Base-by-base conservation (phyloP, 177 flowering plant genomes). In the Vitis hybrid region DNA sequence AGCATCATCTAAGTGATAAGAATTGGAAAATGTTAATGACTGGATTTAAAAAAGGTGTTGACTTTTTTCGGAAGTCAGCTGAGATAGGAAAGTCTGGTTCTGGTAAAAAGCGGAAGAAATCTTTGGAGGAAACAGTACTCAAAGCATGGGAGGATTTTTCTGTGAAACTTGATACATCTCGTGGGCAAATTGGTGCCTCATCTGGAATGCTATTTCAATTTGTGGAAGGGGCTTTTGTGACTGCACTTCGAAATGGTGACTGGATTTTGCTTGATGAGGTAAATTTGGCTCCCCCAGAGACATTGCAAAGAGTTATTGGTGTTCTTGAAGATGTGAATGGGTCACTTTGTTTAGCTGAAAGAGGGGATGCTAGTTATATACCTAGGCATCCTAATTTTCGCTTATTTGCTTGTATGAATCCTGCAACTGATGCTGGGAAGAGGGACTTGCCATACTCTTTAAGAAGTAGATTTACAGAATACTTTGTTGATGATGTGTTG, bases 211-310 rank as follows among this genome's bases (percentile, higher is more conserved):
- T 88, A 3, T 96, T 96, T 81, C 84, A 97, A 29, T 96, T 93
- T 82, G 93, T 93, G 29, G 98, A 96, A 85, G 99, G 99, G 58
- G 91, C 90, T 62, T 89, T 96, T 80, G 82, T 93, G 10, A 85
- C 84, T 59, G 95, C 99, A 26, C 88, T 96, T 66, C 83, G 76
- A 80, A 86, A 83, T 62, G 99, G 99, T 57, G 86, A 88, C 63
- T 96, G 99, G 99, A 87, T 96, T 77, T 84, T 96, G 81, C 90
- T 96, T 68, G 99, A 96, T 86, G 99, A 96, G 84, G 84, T 96
- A 14, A 96, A 96, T 81, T 86, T 96, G 85, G 99, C 99, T 61
- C 99, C 99, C 51, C 92, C 95, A 49, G 98, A 96, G 82, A 90
- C 88, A 16, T 77, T 96, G 80, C 97, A 92, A 81, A 91, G 99